Conservation (phyloP, 371 early-diverging fungal species). For the Rhizopus stolonifer region DNA sequence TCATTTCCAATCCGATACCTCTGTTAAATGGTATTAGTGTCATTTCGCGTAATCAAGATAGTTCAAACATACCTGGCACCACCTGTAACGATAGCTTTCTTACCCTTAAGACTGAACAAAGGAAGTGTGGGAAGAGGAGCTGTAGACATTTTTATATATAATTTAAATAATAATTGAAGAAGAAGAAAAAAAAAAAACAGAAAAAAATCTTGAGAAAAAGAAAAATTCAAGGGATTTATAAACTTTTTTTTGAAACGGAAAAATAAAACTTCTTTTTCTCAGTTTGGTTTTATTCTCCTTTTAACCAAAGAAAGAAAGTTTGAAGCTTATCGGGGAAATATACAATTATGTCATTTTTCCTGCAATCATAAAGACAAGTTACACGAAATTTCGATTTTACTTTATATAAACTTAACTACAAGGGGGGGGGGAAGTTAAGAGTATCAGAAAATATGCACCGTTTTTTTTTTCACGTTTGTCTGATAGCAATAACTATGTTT, state of each 20-base stretch:
- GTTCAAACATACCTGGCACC: slow-evolving; percentile 37
- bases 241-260: no score
- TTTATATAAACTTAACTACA: no score
- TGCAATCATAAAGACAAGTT: not conserved
- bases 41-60: not conserved
- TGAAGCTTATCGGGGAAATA: not conserved
- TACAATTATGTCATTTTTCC: not conserved
- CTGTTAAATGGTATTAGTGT: slow-evolving; percentile 9
- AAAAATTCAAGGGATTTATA: not conserved
- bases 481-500: no score
- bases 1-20: slow-evolving; percentile 47
- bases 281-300: no score
- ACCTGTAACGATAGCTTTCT: slow-evolving; percentile 45
- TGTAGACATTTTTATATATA: slow-evolving; percentile 15
- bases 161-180: slow-evolving; percentile 29
- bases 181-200: not conserved
- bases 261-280: no score
- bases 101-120: slow-evolving; percentile 45
- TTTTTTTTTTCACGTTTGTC: no score
- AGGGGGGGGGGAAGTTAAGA: no score
- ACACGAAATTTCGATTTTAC: not conserved
- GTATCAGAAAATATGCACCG: no score
- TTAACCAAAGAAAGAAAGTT: not conserved
- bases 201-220: slow-evolving; percentile 2
- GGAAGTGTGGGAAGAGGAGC: slow-evolving; percentile 31